Base-by-base conservation (phyloP, 129 eudicot species). In the Oenanthe sinensis region DNA sequence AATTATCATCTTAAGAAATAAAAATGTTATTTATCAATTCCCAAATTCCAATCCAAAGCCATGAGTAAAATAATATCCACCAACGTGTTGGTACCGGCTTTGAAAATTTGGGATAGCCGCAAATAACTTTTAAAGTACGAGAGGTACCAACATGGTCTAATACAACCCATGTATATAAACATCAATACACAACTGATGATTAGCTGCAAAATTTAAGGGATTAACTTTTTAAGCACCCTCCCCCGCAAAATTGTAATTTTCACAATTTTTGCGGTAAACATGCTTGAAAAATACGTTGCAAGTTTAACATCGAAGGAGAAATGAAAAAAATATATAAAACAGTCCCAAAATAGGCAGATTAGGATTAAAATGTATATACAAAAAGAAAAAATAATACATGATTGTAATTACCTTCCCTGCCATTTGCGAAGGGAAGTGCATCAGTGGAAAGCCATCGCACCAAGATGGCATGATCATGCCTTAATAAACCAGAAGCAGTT, bases 381-480 rank as follows among this genome's bases (percentile, higher is more conserved):
- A n/a, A 24, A n/a, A 60, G 9, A n/a, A 12, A 3, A 33, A 33
- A 33, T 33, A 22, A 4, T 44, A 44, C 3, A 73, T 42, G 22
- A 42, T 73, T 26, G 2, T n/a, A 46, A 28, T 46, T 43, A 86
- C 96, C 87, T 74, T 91, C 85, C 76, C 88, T 83, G 65, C 62
- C 85, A 68, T 83, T 86, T 49, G 78, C 63, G 10, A 83, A 26
- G 54, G 86, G 76, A 71, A 82, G 71, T 42, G 87, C 68, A 81
- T 83, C 55, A 33, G 71, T 87, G n/a, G 87, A 30, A 89, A 91
- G 83, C 85, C 91, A 89, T 72, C 91, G 88, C 24, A 79, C 85
- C 81, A 87, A 37, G 78, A 77, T 43, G 16, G 83, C 90, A 79
- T 81, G 87, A 79, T 87, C 93, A 85, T 85, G 84, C 75, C 84